These are phyloP conservation scores for Baudoinia panamericana DNA, from an alignment of 495 filamentous ascomycete genomes.

Conservation along the genomic window DNA sequence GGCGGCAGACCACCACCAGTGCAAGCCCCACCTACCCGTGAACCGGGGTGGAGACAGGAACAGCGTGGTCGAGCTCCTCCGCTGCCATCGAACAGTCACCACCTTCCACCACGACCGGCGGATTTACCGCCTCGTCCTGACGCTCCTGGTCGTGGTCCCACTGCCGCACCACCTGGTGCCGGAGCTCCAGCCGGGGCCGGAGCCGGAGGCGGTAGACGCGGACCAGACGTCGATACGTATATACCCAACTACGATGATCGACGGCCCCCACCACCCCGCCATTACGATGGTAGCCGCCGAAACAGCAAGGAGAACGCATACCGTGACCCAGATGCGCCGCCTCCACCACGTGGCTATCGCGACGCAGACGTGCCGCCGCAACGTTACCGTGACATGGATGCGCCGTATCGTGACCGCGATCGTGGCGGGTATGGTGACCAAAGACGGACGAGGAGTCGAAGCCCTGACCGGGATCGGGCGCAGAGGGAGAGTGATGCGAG, in stretches of 20 bases:
- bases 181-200: neutral
- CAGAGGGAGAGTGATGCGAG: constrained; percentile 8
- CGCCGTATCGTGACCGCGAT: constrained; percentile 4
- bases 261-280: constrained; percentile 4
- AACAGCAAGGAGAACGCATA: constrained; percentile 7
- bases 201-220: constrained; percentile 1
- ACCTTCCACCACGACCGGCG: constrained; percentile 10
- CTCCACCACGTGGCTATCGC: neutral
- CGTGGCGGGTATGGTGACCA: constrained; percentile 7
- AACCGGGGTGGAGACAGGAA: constrained; percentile 12
- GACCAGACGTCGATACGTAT: constrained; percentile 23
- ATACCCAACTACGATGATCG: constrained; percentile 16
- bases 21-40: constrained; percentile 1
- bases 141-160: constrained; percentile 7
- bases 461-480: constrained; percentile 10
- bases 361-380: constrained; percentile 3
- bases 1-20: constrained; percentile 19
- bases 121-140: constrained; percentile 4
- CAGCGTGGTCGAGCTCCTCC: neutral
- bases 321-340: neutral
- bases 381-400: constrained; percentile 10
- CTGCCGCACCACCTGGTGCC: constrained; percentile 12
- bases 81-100: constrained; percentile 7
- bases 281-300: constrained; percentile 6
- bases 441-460: constrained; percentile 19